Evolutionary conservation across 768 basidiomycete genomes (phyloP).

Genomic region (Termitomyces heimii): DNA sequence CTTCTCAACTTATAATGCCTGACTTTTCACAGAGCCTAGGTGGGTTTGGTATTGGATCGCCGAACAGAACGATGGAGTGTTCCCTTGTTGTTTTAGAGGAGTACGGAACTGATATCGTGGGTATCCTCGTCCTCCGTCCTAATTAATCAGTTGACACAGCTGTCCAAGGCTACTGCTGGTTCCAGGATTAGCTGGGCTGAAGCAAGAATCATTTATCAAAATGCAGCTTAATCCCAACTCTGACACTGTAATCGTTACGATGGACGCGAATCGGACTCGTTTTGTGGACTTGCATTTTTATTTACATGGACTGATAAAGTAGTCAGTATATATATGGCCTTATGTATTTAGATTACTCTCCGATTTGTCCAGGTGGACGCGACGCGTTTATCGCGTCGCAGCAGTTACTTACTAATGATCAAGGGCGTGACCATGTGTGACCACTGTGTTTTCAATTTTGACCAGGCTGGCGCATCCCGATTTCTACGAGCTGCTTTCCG

Average conservation of each 20-base stretch:
- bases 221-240: neutral
- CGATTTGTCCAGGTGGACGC: neutral
- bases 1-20: slow-evolving; percentile 36
- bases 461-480: slow-evolving; percentile 23
- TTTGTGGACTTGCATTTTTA: neutral
- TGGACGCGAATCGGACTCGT: neutral
- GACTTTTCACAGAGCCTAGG: slow-evolving; percentile 34
- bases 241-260: neutral
- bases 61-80: slow-evolving; percentile 24
- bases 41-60: slow-evolving; percentile 30
- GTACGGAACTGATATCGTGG: slow-evolving; percentile 30
- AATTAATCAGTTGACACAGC: neutral
- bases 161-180: slow-evolving; percentile 20
- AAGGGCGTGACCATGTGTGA: neutral
- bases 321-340: neutral
- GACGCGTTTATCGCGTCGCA: neutral
- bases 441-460: neutral
- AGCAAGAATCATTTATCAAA: neutral
- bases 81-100: slow-evolving; percentile 37
- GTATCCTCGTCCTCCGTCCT: slow-evolving; percentile 2
- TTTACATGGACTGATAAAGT: too few relatives aligned
- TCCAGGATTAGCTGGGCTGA: slow-evolving; percentile 17
- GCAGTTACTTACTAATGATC: neutral
- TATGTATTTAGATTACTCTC: neutral
- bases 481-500: slow-evolving; percentile 56